These are phyloP conservation scores for Neurospora tetrasperma DNA, from an alignment of 495 filamentous ascomycete genomes.

Conservation along the genomic window DNA sequence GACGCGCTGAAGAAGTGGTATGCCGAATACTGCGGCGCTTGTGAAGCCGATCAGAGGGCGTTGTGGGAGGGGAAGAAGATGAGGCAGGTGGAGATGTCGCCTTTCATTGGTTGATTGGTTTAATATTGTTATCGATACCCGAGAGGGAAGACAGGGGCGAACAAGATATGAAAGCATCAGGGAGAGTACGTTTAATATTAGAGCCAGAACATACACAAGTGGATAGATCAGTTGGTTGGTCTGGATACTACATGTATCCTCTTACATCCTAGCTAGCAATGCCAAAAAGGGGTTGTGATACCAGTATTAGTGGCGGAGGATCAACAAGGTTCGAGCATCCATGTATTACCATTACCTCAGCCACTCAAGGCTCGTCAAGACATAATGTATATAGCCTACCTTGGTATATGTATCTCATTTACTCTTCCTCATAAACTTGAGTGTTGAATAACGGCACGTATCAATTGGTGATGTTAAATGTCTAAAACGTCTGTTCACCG, in stretches of 20 bases:
- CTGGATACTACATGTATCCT: neutral
- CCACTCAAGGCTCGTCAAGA: too few species aligned
- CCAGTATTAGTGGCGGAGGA: too few species aligned
- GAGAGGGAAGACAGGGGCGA: neutral
- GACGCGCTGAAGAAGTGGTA: constrained; percentile 53
- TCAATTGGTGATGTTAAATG: too few species aligned
- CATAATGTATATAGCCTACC: too few species aligned
- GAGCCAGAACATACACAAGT: neutral
- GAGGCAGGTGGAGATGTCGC: neutral
- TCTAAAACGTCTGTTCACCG: neutral
- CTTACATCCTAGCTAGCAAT: neutral
- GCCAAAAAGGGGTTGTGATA: too few species aligned
- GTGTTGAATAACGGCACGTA: too few species aligned
- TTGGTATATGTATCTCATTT: too few species aligned
- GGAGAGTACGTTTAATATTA: neutral
- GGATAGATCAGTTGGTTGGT: neutral
- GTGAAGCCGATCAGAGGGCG: constrained; percentile 46
- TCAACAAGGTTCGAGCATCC: neutral
- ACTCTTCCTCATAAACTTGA: too few species aligned
- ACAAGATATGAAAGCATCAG: neutral
- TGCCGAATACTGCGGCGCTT: constrained; percentile 65
- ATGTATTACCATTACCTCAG: neutral
- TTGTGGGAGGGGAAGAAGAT: constrained; percentile 12
- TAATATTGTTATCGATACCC: neutral
- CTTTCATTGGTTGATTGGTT: neutral